Evolutionary conservation across 768 basidiomycete genomes (phyloP).

Genomic region (Trametes cubensis): DNA sequence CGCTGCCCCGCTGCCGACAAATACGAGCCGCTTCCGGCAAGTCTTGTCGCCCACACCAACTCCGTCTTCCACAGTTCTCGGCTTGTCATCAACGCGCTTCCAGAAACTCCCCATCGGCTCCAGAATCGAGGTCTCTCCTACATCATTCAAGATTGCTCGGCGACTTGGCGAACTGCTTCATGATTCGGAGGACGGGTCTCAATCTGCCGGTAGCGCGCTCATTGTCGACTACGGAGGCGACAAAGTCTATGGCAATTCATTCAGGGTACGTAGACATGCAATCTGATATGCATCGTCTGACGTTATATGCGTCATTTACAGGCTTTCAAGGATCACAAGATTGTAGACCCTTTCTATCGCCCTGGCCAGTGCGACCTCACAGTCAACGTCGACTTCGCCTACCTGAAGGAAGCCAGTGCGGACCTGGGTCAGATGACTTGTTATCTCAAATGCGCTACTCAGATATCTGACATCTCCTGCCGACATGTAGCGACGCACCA

Average conservation of each 20-base stretch:
- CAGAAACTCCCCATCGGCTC: conserved; percentile 64
- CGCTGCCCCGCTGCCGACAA: conserved; percentile 16
- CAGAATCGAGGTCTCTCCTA: conserved; percentile 79
- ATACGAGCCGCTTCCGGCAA: conserved; percentile 49
- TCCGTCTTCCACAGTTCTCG: conserved; percentile 57
- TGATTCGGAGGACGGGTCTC: conserved; percentile 35
- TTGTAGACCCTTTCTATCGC: conserved; percentile 79
- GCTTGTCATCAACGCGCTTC: conserved; percentile 72
- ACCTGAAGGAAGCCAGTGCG: conserved; percentile 74
- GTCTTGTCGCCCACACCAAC: conserved; percentile 66
- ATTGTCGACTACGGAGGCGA: conserved; percentile 90
- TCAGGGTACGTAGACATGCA: conserved; percentile 71
- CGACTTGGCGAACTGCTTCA: conserved; percentile 65
- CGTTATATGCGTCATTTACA: conserved; percentile 33
- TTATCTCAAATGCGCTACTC: neutral
- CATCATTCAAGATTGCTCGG: conserved; percentile 68
- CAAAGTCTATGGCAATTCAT: conserved; percentile 67
- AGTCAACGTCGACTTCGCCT: conserved; percentile 95
- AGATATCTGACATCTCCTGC: no score
- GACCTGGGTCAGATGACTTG: conserved; percentile 55
- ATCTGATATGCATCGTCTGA: neutral
- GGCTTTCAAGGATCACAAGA: conserved; percentile 89
- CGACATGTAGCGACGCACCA: conserved; percentile 45
- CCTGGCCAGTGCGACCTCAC: conserved; percentile 93
- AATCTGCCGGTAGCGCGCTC: conserved; percentile 57